Base-by-base conservation (phyloP, 1,284 basidiomycete species). In the Rhodofomes roseus region DNA sequence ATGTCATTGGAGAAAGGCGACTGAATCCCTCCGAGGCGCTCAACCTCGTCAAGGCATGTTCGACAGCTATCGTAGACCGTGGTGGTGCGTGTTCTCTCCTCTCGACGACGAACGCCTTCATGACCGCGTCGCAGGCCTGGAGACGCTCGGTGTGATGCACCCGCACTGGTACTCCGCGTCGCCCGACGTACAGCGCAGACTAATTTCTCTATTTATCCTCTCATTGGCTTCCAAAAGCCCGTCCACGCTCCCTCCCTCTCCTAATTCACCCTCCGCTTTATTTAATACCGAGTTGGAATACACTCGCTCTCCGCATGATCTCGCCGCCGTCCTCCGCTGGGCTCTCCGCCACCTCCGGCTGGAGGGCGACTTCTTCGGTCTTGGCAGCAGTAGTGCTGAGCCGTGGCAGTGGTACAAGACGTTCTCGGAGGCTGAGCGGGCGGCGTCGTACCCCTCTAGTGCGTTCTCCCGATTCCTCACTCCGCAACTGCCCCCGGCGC, bases 251-350 rank as follows among this genome's bases (percentile, higher is more conserved):
- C 74, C 83, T 75, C 75, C 84, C 55, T 74, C 78, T 41, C 68
- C 80, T 46, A 70, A 78, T 23, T 71, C 81, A 39, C 68, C 80
- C 40, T 65, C 73, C 9, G 74, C 79, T 7, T 70, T 80, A 44
- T 90, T 91, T 65, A 79, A 84, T 67, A 80, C 82, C 18, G 87
- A 89, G 71, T 74, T 90, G 48, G 75, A 75, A 55, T 86, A 79
- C 60, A 81, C 85, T 4, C 82, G 84, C 34, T 86, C 84, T 39
- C 82, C 86, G 1, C 85, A 92, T 59, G 90, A 92, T 67, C 78
- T 90, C 51, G 88, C 90, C 22, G 84, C 88, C 25, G 85, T 91
- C n/a, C 76, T 92, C 34, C 84, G 90, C 36, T 92, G 90, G 90
- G 88, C 80, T 44, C 71, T 92, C 36, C 84, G 89, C 37, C 90